Evolutionary conservation across 257 asterid genomes (phyloP).

Genomic region (Jacaranda copaia): DNA sequence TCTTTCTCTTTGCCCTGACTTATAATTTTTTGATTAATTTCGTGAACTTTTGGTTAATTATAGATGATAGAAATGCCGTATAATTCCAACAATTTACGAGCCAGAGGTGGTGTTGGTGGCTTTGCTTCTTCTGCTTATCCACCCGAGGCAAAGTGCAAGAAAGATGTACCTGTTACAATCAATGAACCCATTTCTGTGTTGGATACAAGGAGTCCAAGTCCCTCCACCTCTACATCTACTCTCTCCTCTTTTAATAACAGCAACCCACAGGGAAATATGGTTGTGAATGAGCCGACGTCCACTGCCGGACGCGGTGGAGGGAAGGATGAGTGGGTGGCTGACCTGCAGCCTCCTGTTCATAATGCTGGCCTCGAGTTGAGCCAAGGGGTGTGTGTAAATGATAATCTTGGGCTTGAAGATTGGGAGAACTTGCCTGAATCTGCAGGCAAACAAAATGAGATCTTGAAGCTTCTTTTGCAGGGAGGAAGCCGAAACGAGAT

Average conservation of each 20-base stretch:
- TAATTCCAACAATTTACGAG: constrained; percentile 39
- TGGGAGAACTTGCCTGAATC: constrained; percentile 57
- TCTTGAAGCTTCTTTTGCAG: constrained; percentile 28
- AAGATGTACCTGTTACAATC: constrained; percentile 46
- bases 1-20: background rate
- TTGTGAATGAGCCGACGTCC: constrained; percentile 16
- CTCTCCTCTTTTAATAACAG: constrained; percentile 46
- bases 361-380: constrained; percentile 42
- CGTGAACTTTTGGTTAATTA: constrained; percentile 12
- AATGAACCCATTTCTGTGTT: constrained; percentile 61
- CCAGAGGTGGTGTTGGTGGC: constrained; percentile 40
- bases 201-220: constrained; percentile 68
- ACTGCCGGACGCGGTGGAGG: constrained; percentile 14
- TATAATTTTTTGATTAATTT: constrained; percentile 1
- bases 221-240: constrained; percentile 63
- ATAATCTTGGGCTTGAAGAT: constrained; percentile 53
- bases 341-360: constrained; percentile 35
- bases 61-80: constrained; percentile 58
- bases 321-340: constrained; percentile 42
- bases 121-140: background rate
- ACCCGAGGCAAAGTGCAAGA: constrained; percentile 35
- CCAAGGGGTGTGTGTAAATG: constrained; percentile 40
- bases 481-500: constrained; percentile 15
- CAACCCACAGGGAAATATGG: constrained; percentile 25
- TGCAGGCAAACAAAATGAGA: constrained; percentile 29